These are phyloP conservation scores for Vicia villosa DNA, from an alignment of 306 rosid species.

Conservation along the genomic window DNA sequence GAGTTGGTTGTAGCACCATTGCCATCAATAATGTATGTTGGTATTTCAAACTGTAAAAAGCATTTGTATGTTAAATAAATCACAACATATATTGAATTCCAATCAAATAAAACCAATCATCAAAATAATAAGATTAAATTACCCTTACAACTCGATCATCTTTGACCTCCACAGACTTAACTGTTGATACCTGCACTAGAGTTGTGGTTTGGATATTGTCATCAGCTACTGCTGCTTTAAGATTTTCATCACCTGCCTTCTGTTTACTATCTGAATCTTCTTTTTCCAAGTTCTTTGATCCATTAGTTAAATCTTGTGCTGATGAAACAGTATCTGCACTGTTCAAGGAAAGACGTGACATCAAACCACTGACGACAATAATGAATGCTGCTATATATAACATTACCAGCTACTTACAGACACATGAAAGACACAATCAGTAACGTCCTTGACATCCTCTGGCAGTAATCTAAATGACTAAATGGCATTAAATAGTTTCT, in stretches of 20 bases:
- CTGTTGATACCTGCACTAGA: constrained; percentile 47
- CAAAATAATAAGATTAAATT: constrained; percentile 31
- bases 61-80: neutral
- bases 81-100: neutral
- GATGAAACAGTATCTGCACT: constrained; percentile 54
- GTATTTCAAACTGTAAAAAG: constrained; percentile 59
- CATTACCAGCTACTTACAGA: neutral
- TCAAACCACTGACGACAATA: constrained; percentile 28
- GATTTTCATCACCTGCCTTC: constrained; percentile 41
- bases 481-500: constrained; percentile 16
- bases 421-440: constrained; percentile 8
- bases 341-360: constrained; percentile 36
- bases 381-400: constrained; percentile 19
- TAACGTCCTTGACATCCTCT: constrained; percentile 3
- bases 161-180: constrained; percentile 43
- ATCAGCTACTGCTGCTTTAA: constrained; percentile 47
- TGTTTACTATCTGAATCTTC: constrained; percentile 44
- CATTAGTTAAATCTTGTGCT: constrained; percentile 33
- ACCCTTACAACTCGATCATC: constrained; percentile 72
- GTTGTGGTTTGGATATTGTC: constrained; percentile 37
- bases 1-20: constrained; percentile 47
- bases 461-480: constrained; percentile 1
- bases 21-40: constrained; percentile 43
- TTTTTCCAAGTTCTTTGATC: constrained; percentile 41
- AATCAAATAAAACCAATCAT: constrained; percentile 26